Base-by-base conservation (phyloP, 139 green algal species). In the Chlorella sorokiniana region DNA sequence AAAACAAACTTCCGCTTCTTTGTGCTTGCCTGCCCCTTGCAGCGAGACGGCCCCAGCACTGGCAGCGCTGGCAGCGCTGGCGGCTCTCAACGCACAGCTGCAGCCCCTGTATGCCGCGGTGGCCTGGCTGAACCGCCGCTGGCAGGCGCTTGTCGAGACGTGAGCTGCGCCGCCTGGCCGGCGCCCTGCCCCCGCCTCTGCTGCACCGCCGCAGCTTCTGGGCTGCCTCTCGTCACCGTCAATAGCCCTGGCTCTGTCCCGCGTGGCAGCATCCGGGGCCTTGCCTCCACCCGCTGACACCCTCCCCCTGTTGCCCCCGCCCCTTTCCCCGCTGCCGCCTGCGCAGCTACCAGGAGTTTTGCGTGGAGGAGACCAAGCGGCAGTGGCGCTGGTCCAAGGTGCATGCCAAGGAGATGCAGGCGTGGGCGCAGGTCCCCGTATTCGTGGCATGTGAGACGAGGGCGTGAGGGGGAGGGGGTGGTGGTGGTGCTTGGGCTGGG, bases 291-390 rank as follows among this genome's bases (percentile, higher is more conserved):
- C 65, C 22, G n/a, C n/a, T n/a, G n/a, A 62, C 44, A 31, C 29
- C 27, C 29, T 9, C 44, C 3, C 41, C 3, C 44, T 33, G 20
- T 27, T 44, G 3, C 48, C 3, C 4, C 33, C 1, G n/a, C 48
- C 1, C 27, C 48, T 52, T 22, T 2, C 48, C 16, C 0, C 27
- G 14, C n/a, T 48, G 48, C 23, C 29, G 5, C 33, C 31, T 29
- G 56, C 23, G 67, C 85, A 89, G 81, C 23, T 89, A 91, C 81
- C 48, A 79, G 23, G 62, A 86, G 35, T 91, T 87, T 69, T 31
- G 77, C 1, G 74, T 42, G 1, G 83, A 91, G 27, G 86, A 91
- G 64, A 90, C 87, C 18, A 89, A 84, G 56, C 44, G 70, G 37
- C 45, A 83, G 67, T 91, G 86, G 86, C 41, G 42, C 31, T 91